Conservation (phyloP, 176 grass and related monocot genomes). For the Carex myosuroides region DNA sequence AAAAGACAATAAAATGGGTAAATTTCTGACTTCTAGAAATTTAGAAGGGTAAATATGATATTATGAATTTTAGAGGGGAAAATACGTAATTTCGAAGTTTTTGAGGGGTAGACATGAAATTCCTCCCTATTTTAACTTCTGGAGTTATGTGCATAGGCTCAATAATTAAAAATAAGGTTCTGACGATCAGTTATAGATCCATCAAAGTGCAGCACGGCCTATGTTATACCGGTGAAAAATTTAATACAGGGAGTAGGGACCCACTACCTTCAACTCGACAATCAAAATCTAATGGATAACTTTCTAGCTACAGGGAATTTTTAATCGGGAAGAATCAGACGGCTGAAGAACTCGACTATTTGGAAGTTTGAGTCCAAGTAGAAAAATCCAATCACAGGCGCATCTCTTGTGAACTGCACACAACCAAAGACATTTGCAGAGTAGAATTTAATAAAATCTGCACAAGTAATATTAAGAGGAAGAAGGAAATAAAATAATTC, state of each 20-base stretch:
- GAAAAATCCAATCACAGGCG: conserved; percentile 88
- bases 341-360: conserved; percentile 80
- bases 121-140: no score
- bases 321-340: conserved; percentile 69
- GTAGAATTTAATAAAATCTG: conserved; percentile 26
- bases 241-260: not conserved
- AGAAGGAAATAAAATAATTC: conserved; percentile 25
- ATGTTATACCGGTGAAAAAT: not conserved
- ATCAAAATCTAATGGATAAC: conserved; percentile 32
- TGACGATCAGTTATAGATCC: not conserved
- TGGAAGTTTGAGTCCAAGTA: conserved; percentile 78
- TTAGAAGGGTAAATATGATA: no score
- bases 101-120: no score
- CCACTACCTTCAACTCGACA: not conserved
- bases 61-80: no score
- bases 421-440: conserved; percentile 24
- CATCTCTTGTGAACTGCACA: conserved; percentile 83
- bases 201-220: not conserved
- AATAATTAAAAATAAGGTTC: conserved; percentile 6
- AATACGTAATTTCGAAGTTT: no score
- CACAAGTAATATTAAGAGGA: not conserved
- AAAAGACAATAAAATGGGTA: no score
- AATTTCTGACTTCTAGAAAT: no score
- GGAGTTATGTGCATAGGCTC: not conserved
- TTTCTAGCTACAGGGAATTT: conserved; percentile 17